Base-by-base conservation (phyloP, 257 asterid species). In the Gynochthodes officinalis region DNA sequence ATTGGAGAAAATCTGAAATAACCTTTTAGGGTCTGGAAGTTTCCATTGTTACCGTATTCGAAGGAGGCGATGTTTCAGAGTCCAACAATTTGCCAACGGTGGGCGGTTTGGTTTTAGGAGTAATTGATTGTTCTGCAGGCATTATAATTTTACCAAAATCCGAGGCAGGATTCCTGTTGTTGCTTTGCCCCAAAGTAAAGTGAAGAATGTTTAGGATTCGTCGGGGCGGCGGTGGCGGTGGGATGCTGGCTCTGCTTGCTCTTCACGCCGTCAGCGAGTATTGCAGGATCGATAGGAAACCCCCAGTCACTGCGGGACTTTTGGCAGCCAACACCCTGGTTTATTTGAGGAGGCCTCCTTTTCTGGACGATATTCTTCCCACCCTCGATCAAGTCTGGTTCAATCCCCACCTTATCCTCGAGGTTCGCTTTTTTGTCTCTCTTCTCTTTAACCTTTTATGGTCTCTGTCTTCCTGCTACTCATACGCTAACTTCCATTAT, bases 291-390 rank as follows among this genome's bases (percentile, higher is more conserved):
- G 89, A 88, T 21, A 74, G 97, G 58, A 91, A 88, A 75, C 97
- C 98, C 18, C 98, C 96, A 3, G 84, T 89, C 69, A 94, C 98
- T 64, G 96, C 98, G 40, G 93, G 80, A 28, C 89, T 94, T 25
- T 71, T 89, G 33, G 95, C 96, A 0, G 91, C 96, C 5, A 94
- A 94, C 73, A 87, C 97, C 0, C 80, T 94, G 28, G 75, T 94
- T 74, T 91, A 88, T 79, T 53, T 89, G 81, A 89, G 96, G 82
- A 85, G 90, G 49, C 97, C 98, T 13, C 75, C 69, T 33, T 71
- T 82, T 59, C 80, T 94, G 33, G 46, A 87, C 40, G 82, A 73
- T 1, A 21, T 83, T 54, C 86, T 94, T 30, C 97, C 99, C 25
- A 64, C 92, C 16, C 66, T 91, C 46, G 81, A 85, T 76, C 84